Conservation (phyloP, 371 early-diverging fungal species). For the Mortierella polycephala region DNA sequence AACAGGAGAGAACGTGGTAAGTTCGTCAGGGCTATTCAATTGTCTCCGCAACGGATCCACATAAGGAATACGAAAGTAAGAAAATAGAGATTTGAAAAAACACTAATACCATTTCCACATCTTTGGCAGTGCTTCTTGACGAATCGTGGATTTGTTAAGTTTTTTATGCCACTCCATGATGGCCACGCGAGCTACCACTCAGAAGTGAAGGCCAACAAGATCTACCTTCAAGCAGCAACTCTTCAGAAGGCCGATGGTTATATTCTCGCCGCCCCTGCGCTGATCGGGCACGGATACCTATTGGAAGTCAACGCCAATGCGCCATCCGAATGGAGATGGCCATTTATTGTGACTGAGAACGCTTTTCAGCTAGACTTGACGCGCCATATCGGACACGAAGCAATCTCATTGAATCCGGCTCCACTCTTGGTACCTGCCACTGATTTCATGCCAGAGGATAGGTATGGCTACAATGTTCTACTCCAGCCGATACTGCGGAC, state of each 20-base stretch:
- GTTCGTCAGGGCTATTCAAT: neutral
- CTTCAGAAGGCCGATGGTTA: neutral
- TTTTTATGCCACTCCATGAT: constrained; percentile 42
- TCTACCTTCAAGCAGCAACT: neutral
- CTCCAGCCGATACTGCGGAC: constrained; percentile 15
- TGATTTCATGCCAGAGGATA: constrained; percentile 20
- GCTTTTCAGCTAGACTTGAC: neutral
- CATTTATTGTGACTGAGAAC: constrained; percentile 30
- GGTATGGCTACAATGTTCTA: constrained; percentile 9
- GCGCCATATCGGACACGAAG: too few relatives aligned
- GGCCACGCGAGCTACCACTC: constrained; percentile 20
- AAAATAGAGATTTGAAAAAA: neutral
- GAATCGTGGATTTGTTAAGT: constrained; percentile 35
- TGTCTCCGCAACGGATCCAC: too few relatives aligned
- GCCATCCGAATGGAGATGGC: constrained; percentile 34
- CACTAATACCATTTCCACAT: neutral
- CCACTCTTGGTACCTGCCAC: neutral
- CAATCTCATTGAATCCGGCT: neutral
- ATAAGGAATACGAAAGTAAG: too few relatives aligned
- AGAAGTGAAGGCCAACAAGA: constrained; percentile 24
- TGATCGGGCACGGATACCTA: constrained; percentile 35
- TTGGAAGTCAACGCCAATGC: constrained; percentile 3
- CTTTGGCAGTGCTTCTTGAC: constrained; percentile 31
- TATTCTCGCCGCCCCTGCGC: constrained; percentile 15
- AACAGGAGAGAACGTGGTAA: constrained; percentile 37